Conservation (phyloP, 305 asterid genomes). For the Andrographis paniculata region DNA sequence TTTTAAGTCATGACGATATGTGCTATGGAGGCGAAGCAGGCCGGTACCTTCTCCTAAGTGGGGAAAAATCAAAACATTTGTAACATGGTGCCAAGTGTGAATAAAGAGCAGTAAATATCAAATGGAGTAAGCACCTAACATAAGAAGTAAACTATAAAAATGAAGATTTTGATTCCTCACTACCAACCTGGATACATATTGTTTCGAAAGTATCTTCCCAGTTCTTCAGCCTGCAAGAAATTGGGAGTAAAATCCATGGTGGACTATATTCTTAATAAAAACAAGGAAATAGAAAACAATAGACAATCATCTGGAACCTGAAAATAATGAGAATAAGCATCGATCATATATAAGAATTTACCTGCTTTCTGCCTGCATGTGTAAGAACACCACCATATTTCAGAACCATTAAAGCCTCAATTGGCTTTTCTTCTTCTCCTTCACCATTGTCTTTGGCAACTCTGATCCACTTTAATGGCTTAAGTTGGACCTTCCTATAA, state of each 20-base stretch:
- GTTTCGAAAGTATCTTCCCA: slow-evolving; percentile 90
- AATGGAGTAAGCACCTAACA: neutral
- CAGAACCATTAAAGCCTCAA: slow-evolving; percentile 95
- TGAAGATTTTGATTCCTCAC: slow-evolving; percentile 7
- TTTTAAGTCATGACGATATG: slow-evolving; percentile 91
- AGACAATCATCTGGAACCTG: neutral
- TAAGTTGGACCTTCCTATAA: slow-evolving; percentile 92
- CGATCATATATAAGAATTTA: slow-evolving; percentile 15
- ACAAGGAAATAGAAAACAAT: neutral
- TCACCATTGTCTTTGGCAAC: slow-evolving; percentile 71
- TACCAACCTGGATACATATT: slow-evolving; percentile 93
- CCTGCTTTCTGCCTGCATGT: slow-evolving; percentile 99
- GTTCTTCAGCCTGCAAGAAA: slow-evolving; percentile 87
- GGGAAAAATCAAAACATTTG: slow-evolving; percentile 6
- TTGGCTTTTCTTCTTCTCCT: slow-evolving; percentile 87
- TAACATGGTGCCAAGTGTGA: neutral
- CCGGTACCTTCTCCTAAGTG: slow-evolving; percentile 95
- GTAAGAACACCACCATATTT: slow-evolving; percentile 99
- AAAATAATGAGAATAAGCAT: neutral
- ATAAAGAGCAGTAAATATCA: neutral
- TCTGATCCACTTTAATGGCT: slow-evolving; percentile 87
- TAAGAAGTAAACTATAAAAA: neutral
- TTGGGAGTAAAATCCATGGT: slow-evolving; percentile 6
- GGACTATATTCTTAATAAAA: slow-evolving; percentile 1
- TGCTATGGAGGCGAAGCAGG: slow-evolving; percentile 92